Base-by-base conservation (phyloP, 2,329 filamentous ascomycete species). In the Capronia coronata region DNA sequence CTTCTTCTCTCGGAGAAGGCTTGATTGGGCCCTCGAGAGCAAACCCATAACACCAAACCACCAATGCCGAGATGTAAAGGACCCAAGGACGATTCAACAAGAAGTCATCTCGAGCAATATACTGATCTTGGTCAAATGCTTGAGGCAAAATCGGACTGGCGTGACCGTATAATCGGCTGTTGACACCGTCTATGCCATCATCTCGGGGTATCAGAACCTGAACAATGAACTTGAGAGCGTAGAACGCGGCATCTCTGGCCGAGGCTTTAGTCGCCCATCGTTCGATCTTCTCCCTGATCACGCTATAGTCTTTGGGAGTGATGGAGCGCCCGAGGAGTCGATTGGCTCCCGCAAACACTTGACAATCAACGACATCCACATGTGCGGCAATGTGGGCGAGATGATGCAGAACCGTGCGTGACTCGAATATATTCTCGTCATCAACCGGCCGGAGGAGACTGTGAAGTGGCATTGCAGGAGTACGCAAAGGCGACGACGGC, bases 321-420 rank as follows among this genome's bases (percentile, higher is more conserved):
- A 97, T 94, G 0, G 84, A 83, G 40, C 91, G 82, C 18, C 93
- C 91, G 2, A 97, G 79, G 1, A 96, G 76, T 23, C 90, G 78
- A 59, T 84, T 87, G 1, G 91, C 88, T 7, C 90, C 83, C 3
- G 91, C 93, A 66, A 93, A 96, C 58, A 97, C 94, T 68, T 97
- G 91, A 62, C 89, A 91, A 66, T 97, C 91, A n/a, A 94, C 87
- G 46, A 97, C 88, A 63, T 97, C 91, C 19, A 94, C 89, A 63
- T 97, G 89, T 78, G 95, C 95, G 2, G 89, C 88, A 87, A 98
- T 96, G 67, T 97, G 93, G 0, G 93, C 93, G 10, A 98, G 74
- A 61, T 94, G 88, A 64, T 97, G 90, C 38, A 97, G 74, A 22
- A 95, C 91, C 2, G 86, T 94, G 16, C 88, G 81, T 55, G 85